A percentile compares a stretch with the other conserved stretches of the same genome.
These are phyloP conservation scores for Phytophthora sojae DNA, from an alignment of 352 stramenopile species.

Conservation along the genomic window DNA sequence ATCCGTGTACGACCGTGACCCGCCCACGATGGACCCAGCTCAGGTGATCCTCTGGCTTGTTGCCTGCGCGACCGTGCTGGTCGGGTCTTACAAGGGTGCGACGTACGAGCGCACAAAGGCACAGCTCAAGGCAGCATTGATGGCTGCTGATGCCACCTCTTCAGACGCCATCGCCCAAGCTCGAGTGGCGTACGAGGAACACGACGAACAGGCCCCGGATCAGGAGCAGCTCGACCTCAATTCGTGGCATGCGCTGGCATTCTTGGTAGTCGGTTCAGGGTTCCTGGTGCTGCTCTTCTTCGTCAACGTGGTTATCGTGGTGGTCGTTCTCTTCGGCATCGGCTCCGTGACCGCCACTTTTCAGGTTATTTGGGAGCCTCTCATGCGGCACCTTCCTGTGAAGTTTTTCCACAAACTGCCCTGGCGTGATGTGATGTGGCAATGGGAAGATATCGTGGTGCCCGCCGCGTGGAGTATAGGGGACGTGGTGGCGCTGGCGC, in stretches of 20 bases:
- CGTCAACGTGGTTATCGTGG: constrained; percentile 78
- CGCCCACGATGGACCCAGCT: constrained; percentile 64
- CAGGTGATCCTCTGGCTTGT: constrained; percentile 82
- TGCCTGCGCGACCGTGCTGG: constrained; percentile 75
- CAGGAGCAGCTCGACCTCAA: constrained; percentile 90
- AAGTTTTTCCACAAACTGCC: constrained; percentile 44
- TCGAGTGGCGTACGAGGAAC: constrained; percentile 59
- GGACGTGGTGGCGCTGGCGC: constrained; percentile 83
- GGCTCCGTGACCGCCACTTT: constrained; percentile 63
- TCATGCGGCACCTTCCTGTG: constrained; percentile 50
- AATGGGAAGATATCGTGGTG: constrained; percentile 49
- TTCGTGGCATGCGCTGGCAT: constrained; percentile 88
- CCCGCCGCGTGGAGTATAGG: constrained; percentile 84
- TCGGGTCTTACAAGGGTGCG: constrained; percentile 77
- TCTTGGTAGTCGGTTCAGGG: constrained; percentile 91
- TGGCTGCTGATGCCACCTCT: constrained; percentile 57
- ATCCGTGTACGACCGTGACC: constrained; percentile 72
- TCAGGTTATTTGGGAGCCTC: constrained; percentile 64
- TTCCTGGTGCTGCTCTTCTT: constrained; percentile 94
- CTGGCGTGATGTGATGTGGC: constrained; percentile 56
- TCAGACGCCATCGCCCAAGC: constrained; percentile 59
- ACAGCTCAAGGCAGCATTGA: constrained; percentile 58
- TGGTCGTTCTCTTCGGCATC: constrained; percentile 77
- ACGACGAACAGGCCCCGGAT: constrained; percentile 55
- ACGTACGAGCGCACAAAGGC: constrained; percentile 71